A percentile compares a stretch with the other conserved stretches of the same genome.
Evolutionary conservation across 2,329 filamentous ascomycete species (phyloP).

Genomic region (Xylariaceae sp.): DNA sequence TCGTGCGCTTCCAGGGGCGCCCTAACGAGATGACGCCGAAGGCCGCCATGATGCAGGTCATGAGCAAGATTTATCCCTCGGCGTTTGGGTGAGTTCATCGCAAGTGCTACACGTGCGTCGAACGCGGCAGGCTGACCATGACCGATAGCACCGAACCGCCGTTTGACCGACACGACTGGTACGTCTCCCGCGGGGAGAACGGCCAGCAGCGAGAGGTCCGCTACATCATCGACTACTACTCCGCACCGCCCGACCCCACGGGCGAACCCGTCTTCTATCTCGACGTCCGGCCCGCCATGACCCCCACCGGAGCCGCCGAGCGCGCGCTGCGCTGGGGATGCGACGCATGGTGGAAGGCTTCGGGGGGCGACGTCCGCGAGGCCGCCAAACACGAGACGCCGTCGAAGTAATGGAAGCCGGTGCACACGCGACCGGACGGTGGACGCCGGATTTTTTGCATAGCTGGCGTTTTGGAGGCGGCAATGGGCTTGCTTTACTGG

Average conservation of each 20-base stretch:
- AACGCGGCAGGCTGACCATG: not conserved
- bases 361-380: conserved; percentile 59
- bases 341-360: conserved; percentile 89
- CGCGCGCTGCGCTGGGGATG: conserved; percentile 81
- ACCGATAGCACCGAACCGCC: conserved; percentile 65
- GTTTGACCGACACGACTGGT: conserved; percentile 98
- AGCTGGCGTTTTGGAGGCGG: too few relatives aligned
- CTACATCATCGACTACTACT: conserved; percentile 97
- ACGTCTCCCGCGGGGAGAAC: conserved; percentile 64
- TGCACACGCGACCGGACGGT: too few relatives aligned
- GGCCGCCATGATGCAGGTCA: conserved; percentile 71
- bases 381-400: conserved; percentile 16
- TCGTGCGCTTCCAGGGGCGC: conserved; percentile 82
- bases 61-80: conserved; percentile 71
- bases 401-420: conserved; percentile 1
- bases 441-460: too few relatives aligned
- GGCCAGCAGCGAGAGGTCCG: conserved; percentile 70
- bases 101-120: not conserved
- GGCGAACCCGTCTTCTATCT: conserved; percentile 94
- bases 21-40: conserved; percentile 89
- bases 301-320: conserved; percentile 72
- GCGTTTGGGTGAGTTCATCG: conserved; percentile 61
- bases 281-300: conserved; percentile 84
- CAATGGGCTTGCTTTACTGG: too few relatives aligned
- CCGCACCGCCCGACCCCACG: conserved; percentile 68